These are phyloP conservation scores for Colletotrichum navitas DNA, from an alignment of 2,329 filamentous ascomycete genomes.

Conservation along the genomic window DNA sequence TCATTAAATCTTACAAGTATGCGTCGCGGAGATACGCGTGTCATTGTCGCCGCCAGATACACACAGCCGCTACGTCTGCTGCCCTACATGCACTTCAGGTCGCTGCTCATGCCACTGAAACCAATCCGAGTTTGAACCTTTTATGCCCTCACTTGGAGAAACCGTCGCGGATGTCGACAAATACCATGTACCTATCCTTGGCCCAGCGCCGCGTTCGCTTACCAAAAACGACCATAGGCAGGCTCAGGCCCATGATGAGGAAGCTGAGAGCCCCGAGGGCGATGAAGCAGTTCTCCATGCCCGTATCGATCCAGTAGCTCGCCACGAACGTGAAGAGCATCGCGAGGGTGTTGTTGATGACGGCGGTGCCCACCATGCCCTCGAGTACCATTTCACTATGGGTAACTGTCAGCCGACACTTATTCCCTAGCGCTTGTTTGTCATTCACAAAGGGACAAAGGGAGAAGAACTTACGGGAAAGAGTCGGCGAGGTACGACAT, in stretches of 20 bases:
- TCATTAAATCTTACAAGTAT: neutral
- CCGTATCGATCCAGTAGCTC: slow-evolving; percentile 62
- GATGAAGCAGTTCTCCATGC: slow-evolving; percentile 62
- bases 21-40: neutral
- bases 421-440: neutral
- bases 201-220: slow-evolving; percentile 64
- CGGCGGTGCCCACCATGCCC: slow-evolving; percentile 69
- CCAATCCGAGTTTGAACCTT: neutral
- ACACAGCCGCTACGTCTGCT: neutral
- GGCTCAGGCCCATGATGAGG: slow-evolving; percentile 61
- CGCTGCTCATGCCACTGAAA: neutral
- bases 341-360: slow-evolving; percentile 68
- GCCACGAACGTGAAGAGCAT: slow-evolving; percentile 67
- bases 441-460: neutral
- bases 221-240: slow-evolving; percentile 68
- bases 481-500: slow-evolving; percentile 68
- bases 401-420: neutral
- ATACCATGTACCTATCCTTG: slow-evolving; percentile 58
- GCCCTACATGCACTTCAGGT: neutral
- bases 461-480: slow-evolving; percentile 54
- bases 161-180: slow-evolving; percentile 62
- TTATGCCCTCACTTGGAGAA: slow-evolving; percentile 29
- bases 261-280: slow-evolving; percentile 65
- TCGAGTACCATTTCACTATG: slow-evolving; percentile 64
- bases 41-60: neutral